Base-by-base conservation (phyloP, 208 protist genomes). In the Trypanosoma cruzi region DNA sequence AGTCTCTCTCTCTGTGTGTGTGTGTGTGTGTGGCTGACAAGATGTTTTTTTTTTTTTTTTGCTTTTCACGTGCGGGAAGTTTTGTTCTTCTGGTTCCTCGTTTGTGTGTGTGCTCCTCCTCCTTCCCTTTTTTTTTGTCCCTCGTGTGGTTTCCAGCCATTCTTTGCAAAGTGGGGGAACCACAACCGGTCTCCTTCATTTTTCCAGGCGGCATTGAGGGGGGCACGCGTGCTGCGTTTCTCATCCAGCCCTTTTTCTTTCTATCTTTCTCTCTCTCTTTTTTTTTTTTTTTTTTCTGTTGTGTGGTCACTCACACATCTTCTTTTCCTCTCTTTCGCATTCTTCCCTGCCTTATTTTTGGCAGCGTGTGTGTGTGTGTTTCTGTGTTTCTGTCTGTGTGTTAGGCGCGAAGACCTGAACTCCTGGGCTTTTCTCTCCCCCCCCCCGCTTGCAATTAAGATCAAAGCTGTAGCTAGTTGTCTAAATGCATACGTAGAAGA, bases 211-310 rank as follows among this genome's bases (percentile, higher is more conserved):
- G n/a, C n/a, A n/a, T n/a, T n/a, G n/a, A n/a, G n/a, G n/a, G n/a
- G n/a, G n/a, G n/a, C n/a, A n/a, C n/a, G n/a, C n/a, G n/a, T 55
- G 13, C 32, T 48, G 40, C 40, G n/a, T 60, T 63, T 61, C 22
- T 37, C 50, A 53, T 50, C 32, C 37, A n/a, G 6, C n/a, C 36
- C 22, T 56, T 56, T 71, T 61, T 76, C 49, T 71, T 44, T 22
- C 16, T n/a, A n/a, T n/a, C n/a, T n/a, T 64, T 13, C 37, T 44
- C 37, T 44, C 8, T 44, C 8, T 26, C 6, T 52, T 28, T 49
- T 14, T 6, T 14, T 29, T 42, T 55, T 14, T 57, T 56, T 6
- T 13, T 56, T 4, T 11, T 32, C 37, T 2, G 13, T n/a, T n/a
- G n/a, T n/a, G n/a, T n/a, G 40, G 40, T 16, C 40, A 18, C 11